Evolutionary conservation across 1,139 yeast species (phyloP).

Genomic region (Yamadazyma oceani): DNA sequence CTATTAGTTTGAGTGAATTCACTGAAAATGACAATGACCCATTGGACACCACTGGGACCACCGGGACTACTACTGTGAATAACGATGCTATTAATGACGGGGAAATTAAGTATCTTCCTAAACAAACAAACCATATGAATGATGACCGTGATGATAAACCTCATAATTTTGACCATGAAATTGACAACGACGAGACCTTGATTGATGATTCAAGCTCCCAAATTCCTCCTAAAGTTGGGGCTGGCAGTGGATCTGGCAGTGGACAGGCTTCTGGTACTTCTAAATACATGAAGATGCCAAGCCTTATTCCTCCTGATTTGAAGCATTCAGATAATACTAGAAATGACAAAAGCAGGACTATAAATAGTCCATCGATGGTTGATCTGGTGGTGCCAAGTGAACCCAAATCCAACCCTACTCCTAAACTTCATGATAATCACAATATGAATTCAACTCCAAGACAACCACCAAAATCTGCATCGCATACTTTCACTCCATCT

Average conservation of each 20-base stretch:
- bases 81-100: background rate
- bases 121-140: background rate
- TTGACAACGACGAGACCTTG: slow-evolving; percentile 28
- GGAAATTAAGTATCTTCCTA: background rate
- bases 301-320: slow-evolving; percentile 15
- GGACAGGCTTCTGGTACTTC: background rate
- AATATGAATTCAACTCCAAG: background rate
- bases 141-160: slow-evolving; percentile 5
- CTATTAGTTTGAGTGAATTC: slow-evolving; percentile 15
- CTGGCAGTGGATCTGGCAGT: background rate
- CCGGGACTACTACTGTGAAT: background rate
- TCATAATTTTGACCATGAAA: slow-evolving; percentile 9
- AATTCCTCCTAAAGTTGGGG: background rate
- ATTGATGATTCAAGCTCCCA: slow-evolving; percentile 16
- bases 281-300: slow-evolving; percentile 18
- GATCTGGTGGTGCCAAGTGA: slow-evolving; percentile 5
- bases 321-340: slow-evolving; percentile 2
- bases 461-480: slow-evolving; percentile 5
- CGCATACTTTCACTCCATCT: slow-evolving; percentile 14
- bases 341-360: too few relatives aligned
- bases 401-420: background rate
- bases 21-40: slow-evolving; percentile 16
- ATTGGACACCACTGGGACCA: slow-evolving; percentile 4
- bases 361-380: slow-evolving; percentile 12
- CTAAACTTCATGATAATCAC: background rate